Base-by-base conservation (phyloP, 2,329 filamentous ascomycete genomes). In the Cladophialophora yegresii region DNA sequence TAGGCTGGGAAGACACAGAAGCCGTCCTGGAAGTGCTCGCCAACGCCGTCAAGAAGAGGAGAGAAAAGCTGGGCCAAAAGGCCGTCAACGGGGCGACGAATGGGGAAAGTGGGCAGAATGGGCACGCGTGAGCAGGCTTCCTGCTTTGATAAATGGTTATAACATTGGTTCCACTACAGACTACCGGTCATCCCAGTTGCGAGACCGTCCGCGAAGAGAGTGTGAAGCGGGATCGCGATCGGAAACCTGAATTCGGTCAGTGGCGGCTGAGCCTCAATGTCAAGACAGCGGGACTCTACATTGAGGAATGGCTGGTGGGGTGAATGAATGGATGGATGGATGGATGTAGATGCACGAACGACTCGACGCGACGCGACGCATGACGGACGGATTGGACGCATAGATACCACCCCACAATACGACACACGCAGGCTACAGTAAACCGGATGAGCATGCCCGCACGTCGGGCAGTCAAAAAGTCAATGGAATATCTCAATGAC, bases 1-100 rank as follows among this genome's bases (percentile, higher is more conserved):
- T 99, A 75, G 84, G 88, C 77, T 98, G 93, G 93, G 87, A 93
- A 68, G 91, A 96, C 72, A 98, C 95, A 3, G 88, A 93, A 72
- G 79, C 81, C 0, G 89, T 93, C 1, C 85, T 98, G 10, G 89
- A 89, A 70, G 82, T 83, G 57, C 85, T 99, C 51, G 93, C 93
- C 20, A 84, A 87, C 59, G 90, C 92, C 30, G 91, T 97, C 60
- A 87, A 88, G 75, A 85, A 89, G 75, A 85, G 92, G 72, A 85
- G 90, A 76, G 84, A 82, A 68, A 75, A 80, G 57, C 72, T 70
- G 12, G 68, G 65, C 53, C 16, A 7, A 2, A 66, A 65, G 36
- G 33, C 32, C 6, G 64, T 59, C 33, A 67, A 64, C 28, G 64
- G 61, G 2, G 36, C 54, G 16, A 47, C 33, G 28, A 64, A 67